Evolutionary conservation across 805 yeast species (phyloP), one percentile per base, ranked within the genome.

Genomic region (Lipomyces lipofer): DNA sequence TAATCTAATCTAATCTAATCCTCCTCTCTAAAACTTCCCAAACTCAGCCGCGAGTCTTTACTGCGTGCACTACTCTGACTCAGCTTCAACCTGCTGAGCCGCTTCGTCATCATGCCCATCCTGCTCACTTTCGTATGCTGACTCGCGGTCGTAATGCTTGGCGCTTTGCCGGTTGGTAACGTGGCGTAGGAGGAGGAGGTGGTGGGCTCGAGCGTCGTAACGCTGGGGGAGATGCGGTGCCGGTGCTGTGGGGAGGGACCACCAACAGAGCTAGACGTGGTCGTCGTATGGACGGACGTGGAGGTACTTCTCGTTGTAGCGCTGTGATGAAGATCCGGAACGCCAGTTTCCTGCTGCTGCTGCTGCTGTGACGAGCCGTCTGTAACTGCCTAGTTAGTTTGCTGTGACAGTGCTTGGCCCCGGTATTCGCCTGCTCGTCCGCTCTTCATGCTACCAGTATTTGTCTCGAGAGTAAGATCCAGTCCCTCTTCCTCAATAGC

Each of bases 401-500:
- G n/a, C n/a, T n/a, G n/a, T n/a, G n/a, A n/a, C n/a, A n/a, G n/a
- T n/a, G n/a, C n/a, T n/a, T n/a, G n/a, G n/a, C n/a, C n/a, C n/a
- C n/a, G n/a, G n/a, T n/a, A n/a, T n/a, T n/a, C n/a, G n/a, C n/a
- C n/a, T n/a, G n/a, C n/a, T n/a, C n/a, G n/a, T n/a, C n/a, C n/a
- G n/a, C n/a, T n/a, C n/a, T n/a, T n/a, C n/a, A n/a, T n/a, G n/a
- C n/a, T n/a, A 21, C 24, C 7, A 6, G 12, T 28, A 25, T 24
- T 27, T 27, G 52, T 15, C 6, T 6, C 30, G 28, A 17, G 12
- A 45, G 9, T 51, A 39, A 54, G 38, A n/a, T 32, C 47, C 29
- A 50, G 49, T 2, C 53, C 50, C 17, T 49, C 47, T 1, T 45
- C 51, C 24, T 56, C 52, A 21, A 58, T 10, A 4, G 38, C 15